Evolutionary conservation across 176 grass and related monocot species (phyloP).

Genomic region (Carex cristatella): DNA sequence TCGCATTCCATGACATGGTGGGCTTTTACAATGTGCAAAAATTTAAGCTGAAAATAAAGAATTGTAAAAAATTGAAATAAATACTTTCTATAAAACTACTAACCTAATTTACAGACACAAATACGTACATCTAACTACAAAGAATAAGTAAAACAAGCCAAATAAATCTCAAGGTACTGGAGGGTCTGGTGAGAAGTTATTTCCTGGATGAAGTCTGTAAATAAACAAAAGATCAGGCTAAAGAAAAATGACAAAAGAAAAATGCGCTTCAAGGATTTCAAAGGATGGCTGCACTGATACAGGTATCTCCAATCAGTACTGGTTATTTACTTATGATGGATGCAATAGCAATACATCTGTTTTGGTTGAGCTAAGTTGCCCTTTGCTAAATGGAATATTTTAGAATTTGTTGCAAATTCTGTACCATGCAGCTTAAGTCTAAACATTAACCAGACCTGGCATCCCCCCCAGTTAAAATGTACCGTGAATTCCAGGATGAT

Average conservation of each 20-base stretch:
- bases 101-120: conserved; percentile 13
- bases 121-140: conserved; percentile 17
- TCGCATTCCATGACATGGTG: background rate
- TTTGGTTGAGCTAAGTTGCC: background rate
- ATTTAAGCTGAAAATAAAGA: conserved; percentile 2
- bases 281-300: background rate
- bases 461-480: background rate
- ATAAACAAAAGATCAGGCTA: conserved; percentile 11
- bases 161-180: conserved; percentile 6
- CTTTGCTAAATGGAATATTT: background rate
- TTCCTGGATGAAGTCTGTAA: conserved; percentile 59
- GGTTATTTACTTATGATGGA: background rate
- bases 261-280: background rate
- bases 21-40: background rate
- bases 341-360: background rate
- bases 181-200: conserved; percentile 30
- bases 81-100: conserved; percentile 15
- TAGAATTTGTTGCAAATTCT: background rate
- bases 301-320: background rate
- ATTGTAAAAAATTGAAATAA: conserved; percentile 21
- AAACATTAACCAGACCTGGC: background rate
- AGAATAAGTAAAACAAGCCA: conserved; percentile 14
- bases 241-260: background rate
- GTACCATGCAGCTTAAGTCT: background rate
- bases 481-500: background rate